Conservation (phyloP, 1,139 yeast genomes). For the Suhomyces choctaworum region DNA sequence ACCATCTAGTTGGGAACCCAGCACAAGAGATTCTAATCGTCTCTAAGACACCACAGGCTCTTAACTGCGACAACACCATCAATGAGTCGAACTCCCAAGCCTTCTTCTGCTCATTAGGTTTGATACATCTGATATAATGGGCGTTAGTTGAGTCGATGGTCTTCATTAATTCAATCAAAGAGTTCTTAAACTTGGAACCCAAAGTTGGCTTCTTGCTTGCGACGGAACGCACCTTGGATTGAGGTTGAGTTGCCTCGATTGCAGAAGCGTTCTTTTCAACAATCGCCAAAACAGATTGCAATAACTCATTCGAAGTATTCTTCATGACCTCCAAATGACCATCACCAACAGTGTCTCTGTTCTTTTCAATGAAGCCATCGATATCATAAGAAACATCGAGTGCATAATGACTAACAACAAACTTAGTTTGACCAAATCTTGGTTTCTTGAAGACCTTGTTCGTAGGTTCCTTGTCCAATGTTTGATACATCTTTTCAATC, state of each 20-base stretch:
- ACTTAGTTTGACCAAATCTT: slow-evolving; percentile 88
- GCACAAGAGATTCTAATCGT: slow-evolving; percentile 96
- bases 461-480: slow-evolving; percentile 77
- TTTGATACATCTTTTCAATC: slow-evolving; percentile 86
- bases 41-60: slow-evolving; percentile 98
- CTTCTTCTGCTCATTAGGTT: slow-evolving; percentile 89
- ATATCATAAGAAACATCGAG: slow-evolving; percentile 90
- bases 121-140: slow-evolving; percentile 95
- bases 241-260: slow-evolving; percentile 42
- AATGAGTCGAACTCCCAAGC: slow-evolving; percentile 97
- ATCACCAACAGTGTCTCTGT: slow-evolving; percentile 95
- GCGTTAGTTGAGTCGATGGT: slow-evolving; percentile 94
- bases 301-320: slow-evolving; percentile 62
- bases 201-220: slow-evolving; percentile 85
- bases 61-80: slow-evolving; percentile 90
- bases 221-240: slow-evolving; percentile 37
- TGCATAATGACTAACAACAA: slow-evolving; percentile 91
- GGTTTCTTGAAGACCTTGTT: slow-evolving; percentile 87
- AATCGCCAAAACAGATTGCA: slow-evolving; percentile 61
- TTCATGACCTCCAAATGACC: slow-evolving; percentile 87
- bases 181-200: slow-evolving; percentile 91
- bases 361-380: slow-evolving; percentile 95
- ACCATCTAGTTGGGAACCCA: slow-evolving; percentile 96
- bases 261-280: slow-evolving; percentile 64
- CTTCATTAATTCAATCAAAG: slow-evolving; percentile 87